Evolutionary conservation across 371 early-diverging fungal genomes (phyloP).

Genomic region (Zychaea mexicana): DNA sequence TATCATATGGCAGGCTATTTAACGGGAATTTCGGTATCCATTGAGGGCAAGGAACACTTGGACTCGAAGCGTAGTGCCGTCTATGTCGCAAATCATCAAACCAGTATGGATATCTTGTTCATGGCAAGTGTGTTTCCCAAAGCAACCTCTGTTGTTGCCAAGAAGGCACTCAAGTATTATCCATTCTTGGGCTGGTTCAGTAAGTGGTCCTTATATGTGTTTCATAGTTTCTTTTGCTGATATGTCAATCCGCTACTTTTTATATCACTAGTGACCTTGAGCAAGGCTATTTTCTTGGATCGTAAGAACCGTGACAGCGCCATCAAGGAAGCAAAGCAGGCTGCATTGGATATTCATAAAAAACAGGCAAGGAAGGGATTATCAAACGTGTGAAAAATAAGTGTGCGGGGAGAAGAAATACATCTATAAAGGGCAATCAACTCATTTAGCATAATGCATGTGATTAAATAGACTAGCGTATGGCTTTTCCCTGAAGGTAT

Average conservation of each 20-base stretch:
- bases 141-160: slow-evolving; percentile 79
- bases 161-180: slow-evolving; percentile 76
- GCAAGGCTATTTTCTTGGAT: slow-evolving; percentile 86
- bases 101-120: slow-evolving; percentile 77
- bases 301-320: slow-evolving; percentile 83
- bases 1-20: slow-evolving; percentile 45
- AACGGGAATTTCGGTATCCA: slow-evolving; percentile 57
- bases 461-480: slow-evolving; percentile 65
- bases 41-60: slow-evolving; percentile 67
- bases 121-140: slow-evolving; percentile 76
- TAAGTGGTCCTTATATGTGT: slow-evolving; percentile 58
- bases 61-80: slow-evolving; percentile 60
- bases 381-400: neutral
- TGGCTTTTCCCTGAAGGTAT: slow-evolving; percentile 96
- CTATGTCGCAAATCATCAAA: slow-evolving; percentile 88
- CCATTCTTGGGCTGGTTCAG: slow-evolving; percentile 89
- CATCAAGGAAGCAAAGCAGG: slow-evolving; percentile 78
- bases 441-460: no score
- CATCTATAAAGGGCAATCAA: neutral
- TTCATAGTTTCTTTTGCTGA: neutral
- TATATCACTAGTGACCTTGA: slow-evolving; percentile 75
- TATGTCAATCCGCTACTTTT: neutral
- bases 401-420: neutral
- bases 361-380: slow-evolving; percentile 59
- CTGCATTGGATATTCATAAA: slow-evolving; percentile 73